Base-by-base conservation (phyloP, 805 yeast species). In the Starmerella ratchasimensis region DNA sequence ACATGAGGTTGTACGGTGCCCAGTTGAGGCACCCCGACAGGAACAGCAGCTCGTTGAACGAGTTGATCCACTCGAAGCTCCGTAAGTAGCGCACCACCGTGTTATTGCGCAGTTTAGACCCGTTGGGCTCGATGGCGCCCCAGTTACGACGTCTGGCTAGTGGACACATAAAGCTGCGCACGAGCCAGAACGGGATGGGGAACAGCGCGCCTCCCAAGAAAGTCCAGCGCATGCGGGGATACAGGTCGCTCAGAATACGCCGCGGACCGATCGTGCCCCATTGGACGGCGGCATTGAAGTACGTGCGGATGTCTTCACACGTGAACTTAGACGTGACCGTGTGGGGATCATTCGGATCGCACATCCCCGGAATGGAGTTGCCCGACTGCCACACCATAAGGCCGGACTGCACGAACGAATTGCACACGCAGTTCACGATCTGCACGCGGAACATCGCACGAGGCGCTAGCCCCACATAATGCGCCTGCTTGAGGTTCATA, bases 141-240 rank as follows among this genome's bases (percentile, higher is more conserved):
- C 43, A 38, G 23, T 34, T 28, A 5, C 23, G 22, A 8, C 21
- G 24, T 10, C 52, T 47, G 2, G 41, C 43, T 15, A 31, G 31
- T 1, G 47, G 32, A 21, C 42, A 37, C 52, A 64, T 28, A 3
- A 52, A 54, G n/a, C 81, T 80, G 35, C 74, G 60, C 23, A 76
- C 57, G 61, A 76, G 74, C 68, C 72, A 76, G 53, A 71, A 69
- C 41, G 77, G 58, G 8, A 67, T 58, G 2, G 83, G 81, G 49
- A 74, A 76, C 36, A 67, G 49, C 15, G 72, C 65, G 5, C 74
- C 67, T 3, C 73, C 67, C 26, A 65, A 54, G 53, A 60, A 69
- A 15, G 61, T 58, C 53, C 71, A 71, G 33, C 59, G 58, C 37
- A 62, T 58, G 3, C 47, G 39, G 16, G 44, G 38, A 23, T 45